Percentiles rank a stretch among this genome's conserved stretches.
Conservation (phyloP, 352 stramenopile species). For the Phytopythium oedochilum region DNA sequence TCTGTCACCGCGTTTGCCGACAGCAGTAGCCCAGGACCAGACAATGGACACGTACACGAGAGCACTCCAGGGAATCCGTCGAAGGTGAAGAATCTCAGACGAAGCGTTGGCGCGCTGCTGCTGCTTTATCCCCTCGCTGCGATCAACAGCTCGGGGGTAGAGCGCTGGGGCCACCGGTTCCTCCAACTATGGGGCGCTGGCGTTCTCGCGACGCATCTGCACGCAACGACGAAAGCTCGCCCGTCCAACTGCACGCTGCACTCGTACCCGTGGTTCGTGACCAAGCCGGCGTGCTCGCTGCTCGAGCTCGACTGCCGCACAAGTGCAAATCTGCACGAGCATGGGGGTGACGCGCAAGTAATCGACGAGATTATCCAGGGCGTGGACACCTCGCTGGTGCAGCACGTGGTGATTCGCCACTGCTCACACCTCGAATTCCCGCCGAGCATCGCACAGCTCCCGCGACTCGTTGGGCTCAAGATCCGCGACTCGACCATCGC, state of each 20-base stretch:
- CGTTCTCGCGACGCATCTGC: constrained; percentile 9
- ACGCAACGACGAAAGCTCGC: constrained; percentile 3
- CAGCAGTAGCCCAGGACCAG: neutral
- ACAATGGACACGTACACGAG: neutral
- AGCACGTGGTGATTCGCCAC: constrained; percentile 13
- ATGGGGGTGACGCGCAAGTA: neutral
- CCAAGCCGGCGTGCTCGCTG: constrained; percentile 18
- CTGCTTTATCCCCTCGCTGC: neutral
- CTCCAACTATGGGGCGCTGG: constrained; percentile 10
- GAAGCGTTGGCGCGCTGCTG: neutral
- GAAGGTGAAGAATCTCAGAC: neutral
- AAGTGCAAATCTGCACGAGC: constrained; percentile 2
- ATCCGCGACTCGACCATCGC: constrained; percentile 20
- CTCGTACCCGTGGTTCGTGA: constrained; percentile 18
- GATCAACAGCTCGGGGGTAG: neutral
- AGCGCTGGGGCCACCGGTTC: constrained; percentile 5
- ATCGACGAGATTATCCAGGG: constrained; percentile 1
- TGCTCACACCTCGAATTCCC: constrained; percentile 19
- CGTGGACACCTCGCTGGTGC: constrained; percentile 2
- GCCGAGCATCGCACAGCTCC: constrained; percentile 7
- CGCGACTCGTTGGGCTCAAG: constrained; percentile 23
- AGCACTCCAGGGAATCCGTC: neutral
- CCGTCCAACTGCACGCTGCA: constrained; percentile 10
- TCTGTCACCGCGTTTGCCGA: neutral
- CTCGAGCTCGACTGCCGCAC: constrained; percentile 18